These are phyloP conservation scores for Celoporthe dispersa DNA, from an alignment of 2,329 filamentous ascomycete species.

Conservation along the genomic window DNA sequence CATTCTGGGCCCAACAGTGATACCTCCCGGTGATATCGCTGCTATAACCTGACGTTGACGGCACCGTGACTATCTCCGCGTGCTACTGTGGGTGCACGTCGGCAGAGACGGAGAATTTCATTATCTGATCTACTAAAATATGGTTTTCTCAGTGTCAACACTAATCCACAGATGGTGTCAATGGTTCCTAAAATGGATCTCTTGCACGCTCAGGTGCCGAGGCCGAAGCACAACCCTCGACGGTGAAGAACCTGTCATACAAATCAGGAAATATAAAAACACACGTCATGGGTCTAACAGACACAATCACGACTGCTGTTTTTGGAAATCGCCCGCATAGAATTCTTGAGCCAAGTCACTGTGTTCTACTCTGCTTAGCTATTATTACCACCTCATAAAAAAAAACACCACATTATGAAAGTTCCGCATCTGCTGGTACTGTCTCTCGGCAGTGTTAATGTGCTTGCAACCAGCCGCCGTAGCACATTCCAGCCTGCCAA, in stretches of 20 bases:
- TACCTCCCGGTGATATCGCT: neutral
- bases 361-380: too few relatives aligned
- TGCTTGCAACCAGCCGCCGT: conserved; percentile 1
- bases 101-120: neutral
- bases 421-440: neutral
- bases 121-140: neutral
- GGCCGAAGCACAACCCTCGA: neutral
- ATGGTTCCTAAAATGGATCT: neutral
- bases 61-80: conserved; percentile 19
- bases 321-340: neutral
- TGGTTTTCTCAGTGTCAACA: neutral
- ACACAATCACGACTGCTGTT: neutral
- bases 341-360: neutral
- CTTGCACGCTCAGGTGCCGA: neutral
- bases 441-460: conserved; percentile 9
- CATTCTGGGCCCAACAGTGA: neutral
- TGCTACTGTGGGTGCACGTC: neutral
- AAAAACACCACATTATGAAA: neutral
- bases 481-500: conserved; percentile 8
- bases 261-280: neutral
- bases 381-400: neutral
- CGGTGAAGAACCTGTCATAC: neutral
- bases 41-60: conserved; percentile 1
- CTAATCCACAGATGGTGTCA: neutral
- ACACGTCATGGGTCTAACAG: neutral